Evolutionary conservation across 495 filamentous ascomycete genomes (phyloP).

Genomic region (Talaromyces wortmannii): DNA sequence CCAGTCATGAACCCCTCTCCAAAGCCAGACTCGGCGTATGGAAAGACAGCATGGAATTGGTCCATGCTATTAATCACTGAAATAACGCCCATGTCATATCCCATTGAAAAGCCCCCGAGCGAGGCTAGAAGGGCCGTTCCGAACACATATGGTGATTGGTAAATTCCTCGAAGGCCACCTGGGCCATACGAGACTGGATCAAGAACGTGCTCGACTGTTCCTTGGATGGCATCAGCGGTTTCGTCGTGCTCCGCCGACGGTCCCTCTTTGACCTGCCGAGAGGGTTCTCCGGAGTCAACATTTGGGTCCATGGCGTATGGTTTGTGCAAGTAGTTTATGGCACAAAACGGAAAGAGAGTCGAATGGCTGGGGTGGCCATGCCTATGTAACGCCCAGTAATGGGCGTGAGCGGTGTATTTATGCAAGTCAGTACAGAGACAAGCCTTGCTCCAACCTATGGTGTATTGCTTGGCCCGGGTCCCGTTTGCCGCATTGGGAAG

Average conservation of each 20-base stretch:
- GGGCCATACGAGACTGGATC: slow-evolving; percentile 4
- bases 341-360: not conserved
- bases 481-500: too few relatives aligned
- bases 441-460: too few relatives aligned
- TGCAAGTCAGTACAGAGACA: too few relatives aligned
- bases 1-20: slow-evolving; percentile 13
- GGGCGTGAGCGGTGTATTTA: too few relatives aligned
- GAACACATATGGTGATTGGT: slow-evolving; percentile 10
- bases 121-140: slow-evolving; percentile 13
- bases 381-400: too few relatives aligned
- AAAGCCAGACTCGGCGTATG: slow-evolving; percentile 9
- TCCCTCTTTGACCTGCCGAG: not conserved
- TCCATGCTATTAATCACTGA: slow-evolving; percentile 15
- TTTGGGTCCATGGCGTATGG: not conserved
- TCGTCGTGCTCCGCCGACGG: not conserved
- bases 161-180: slow-evolving; percentile 8
- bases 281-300: not conserved
- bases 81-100: slow-evolving; percentile 11
- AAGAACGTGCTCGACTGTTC: not conserved
- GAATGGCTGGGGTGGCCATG: too few relatives aligned
- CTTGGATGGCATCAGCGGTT: not conserved
- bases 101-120: slow-evolving; percentile 14
- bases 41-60: not conserved
- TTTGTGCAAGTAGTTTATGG: not conserved
- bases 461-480: too few relatives aligned